Evolutionary conservation across 129 eudicot genomes (phyloP), one percentile per base, ranked within the genome.

Genomic region (Lonicera japonica): DNA sequence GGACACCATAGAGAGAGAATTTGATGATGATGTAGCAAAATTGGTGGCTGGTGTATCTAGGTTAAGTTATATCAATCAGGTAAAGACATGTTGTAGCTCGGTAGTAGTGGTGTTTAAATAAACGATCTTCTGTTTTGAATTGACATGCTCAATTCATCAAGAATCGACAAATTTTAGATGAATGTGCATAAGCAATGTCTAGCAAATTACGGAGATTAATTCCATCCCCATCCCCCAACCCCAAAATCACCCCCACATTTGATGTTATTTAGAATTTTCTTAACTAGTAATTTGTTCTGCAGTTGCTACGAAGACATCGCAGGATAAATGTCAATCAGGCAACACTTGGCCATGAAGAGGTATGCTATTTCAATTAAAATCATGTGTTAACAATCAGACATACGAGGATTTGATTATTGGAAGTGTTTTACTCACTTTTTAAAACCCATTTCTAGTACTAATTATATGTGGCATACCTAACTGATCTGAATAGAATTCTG

Each of bases 61-160:
- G 78, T 74, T 91, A 69, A 91, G 97, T 75, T 84, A 83, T 70
- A 82, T 91, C 68, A 91, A 91, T 73, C 97, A 91, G 97, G 97
- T 90, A 74, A 11, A 38, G 36, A 63, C 34, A 53, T 61, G 47
- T 36, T 19, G 20, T 58, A 73, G 40, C 11, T 24, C 22, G 58
- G 52, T 21, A 25, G 14, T 29, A 21, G 5, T 21, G 41, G 59
- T 48, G 11, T 14, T 34, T 16, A 17, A 58, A 56, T 8, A 4
- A n/a, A 5, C 39, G 12, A 56, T 50, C 0, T 15, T 17, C 21
- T 16, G 20, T 50, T 50, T 14, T 50, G 54, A 50, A 50, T 4
- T 43, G 3, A 14, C 14, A 43, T 1, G 13, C 50, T 43, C 50
- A 43, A 43, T 43, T 6, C 36, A 1, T 29, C 6, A 29, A 29